Base-by-base conservation (phyloP, 495 filamentous ascomycete species). In the Aspergillus asperescens region DNA sequence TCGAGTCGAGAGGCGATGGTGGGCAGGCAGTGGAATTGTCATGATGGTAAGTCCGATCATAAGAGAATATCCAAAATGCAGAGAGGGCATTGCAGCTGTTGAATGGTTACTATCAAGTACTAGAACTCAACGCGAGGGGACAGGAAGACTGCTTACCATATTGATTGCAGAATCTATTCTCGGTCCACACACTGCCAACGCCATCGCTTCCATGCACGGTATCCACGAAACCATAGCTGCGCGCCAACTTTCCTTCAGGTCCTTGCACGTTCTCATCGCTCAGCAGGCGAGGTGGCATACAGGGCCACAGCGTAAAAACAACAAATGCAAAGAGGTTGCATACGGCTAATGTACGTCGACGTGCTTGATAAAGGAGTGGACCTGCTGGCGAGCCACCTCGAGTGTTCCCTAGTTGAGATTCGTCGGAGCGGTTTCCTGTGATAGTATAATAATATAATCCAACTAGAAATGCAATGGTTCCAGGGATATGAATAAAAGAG, bases 401-500 rank as follows among this genome's bases (percentile, higher is more conserved):
- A 16, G 64, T 60, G 40, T 71, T 72, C 29, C 68, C 71, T 0
- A 58, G 48, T 23, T 72, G 74, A 19, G 62, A 50, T 34, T 74
- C 65, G 46, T 69, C 61, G 39, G 63, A 62, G 7, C 68, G 55
- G 54, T 71, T 78, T 56, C 57, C 71, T 19, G 78, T 76, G 41
- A 77, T 83, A 27, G 82, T 86, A 57, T 80, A 81, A 64, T 86
- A 83, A 63, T 81, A 87, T 5, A 88, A 72, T 63, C 78, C 81
- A 50, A 84, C 78, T 20, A 87, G 72, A 61, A 84, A 87, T 9
- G 78, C 75, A 44, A 88, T 88, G 3, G 87, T 89, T 12, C 85
- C 86, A 0, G 86, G 87, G 49, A 91, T 90, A 64, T 90, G 87
- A 56, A 91, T 88, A 58, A 89, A 89, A 1, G 84, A 88, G 62